These are phyloP conservation scores for Penicillium crustosum DNA, from an alignment of 2,329 filamentous ascomycete species.

Conservation along the genomic window DNA sequence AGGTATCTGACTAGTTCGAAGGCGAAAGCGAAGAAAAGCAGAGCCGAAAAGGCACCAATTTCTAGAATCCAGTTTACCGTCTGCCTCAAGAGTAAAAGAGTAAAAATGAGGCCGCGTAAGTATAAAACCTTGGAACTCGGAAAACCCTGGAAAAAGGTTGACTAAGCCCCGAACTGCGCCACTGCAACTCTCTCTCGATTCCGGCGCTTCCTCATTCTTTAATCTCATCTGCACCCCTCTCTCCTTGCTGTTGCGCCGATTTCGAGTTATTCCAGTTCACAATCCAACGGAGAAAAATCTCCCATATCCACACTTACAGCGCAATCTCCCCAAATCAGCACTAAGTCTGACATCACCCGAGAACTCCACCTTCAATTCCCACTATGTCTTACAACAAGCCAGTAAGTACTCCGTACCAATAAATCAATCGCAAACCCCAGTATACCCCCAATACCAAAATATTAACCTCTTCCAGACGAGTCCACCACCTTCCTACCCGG, in stretches of 20 bases:
- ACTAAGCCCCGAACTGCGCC: slow-evolving; percentile 6
- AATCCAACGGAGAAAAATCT: not conserved
- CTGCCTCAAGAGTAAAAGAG: too few relatives aligned
- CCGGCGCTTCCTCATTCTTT: not conserved
- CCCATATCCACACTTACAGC: not conserved
- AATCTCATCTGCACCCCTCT: not conserved
- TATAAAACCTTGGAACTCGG: not conserved
- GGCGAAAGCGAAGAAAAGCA: not conserved
- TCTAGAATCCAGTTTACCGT: too few relatives aligned
- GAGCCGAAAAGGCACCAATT: too few relatives aligned
- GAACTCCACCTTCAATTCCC: slow-evolving; percentile 9
- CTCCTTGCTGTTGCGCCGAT: not conserved
- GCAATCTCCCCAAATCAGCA: slow-evolving; percentile 5
- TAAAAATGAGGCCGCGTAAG: slow-evolving; percentile 2
- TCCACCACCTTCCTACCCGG: slow-evolving; percentile 41
- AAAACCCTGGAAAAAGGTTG: not conserved
- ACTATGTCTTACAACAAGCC: slow-evolving; percentile 38
- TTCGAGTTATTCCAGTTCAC: not conserved
- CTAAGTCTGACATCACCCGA: not conserved
- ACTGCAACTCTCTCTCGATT: not conserved
- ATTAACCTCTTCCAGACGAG: slow-evolving; percentile 24
- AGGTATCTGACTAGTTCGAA: not conserved
- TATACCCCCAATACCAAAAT: too few relatives aligned
- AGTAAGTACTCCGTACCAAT: slow-evolving; percentile 19
- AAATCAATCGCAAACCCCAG: not conserved